phyloP scores from a whole-genome alignment of 352 stramenopile species.

The Thalassiosira livingstoniorum region DNA sequence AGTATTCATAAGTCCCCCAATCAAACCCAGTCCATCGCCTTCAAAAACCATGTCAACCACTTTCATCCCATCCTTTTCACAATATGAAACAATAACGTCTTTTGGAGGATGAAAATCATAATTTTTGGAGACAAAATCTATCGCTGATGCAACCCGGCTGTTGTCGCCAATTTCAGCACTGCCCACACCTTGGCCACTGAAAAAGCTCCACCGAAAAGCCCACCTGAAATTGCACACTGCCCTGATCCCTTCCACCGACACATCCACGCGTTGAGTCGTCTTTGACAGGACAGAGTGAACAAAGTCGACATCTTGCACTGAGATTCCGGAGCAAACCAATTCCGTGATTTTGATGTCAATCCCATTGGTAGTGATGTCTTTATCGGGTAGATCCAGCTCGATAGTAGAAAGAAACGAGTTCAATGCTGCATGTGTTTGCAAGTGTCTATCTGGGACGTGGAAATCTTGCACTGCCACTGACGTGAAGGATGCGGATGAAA shows the following conservation, averaged over 20 bases:
- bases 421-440: too few species aligned
- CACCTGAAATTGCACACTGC: slow-evolving; percentile 68
- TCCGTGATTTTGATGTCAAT: slow-evolving; percentile 64
- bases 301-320: slow-evolving; percentile 62
- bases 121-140: slow-evolving; percentile 57
- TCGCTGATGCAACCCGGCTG: slow-evolving; percentile 25
- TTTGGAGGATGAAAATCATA: slow-evolving; percentile 54
- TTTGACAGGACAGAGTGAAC: slow-evolving; percentile 33
- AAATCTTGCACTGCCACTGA: too few species aligned
- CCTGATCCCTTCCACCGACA: slow-evolving; percentile 55
- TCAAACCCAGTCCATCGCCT: slow-evolving; percentile 55
- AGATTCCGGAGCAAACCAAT: slow-evolving; percentile 59
- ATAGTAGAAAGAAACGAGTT: too few species aligned
- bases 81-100: slow-evolving; percentile 34
- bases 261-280: slow-evolving; percentile 36
- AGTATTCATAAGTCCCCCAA: slow-evolving; percentile 59
- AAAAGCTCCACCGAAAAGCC: slow-evolving; percentile 56
- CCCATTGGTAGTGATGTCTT: slow-evolving; percentile 16
- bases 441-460: too few species aligned
- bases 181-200: slow-evolving; percentile 50
- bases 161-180: slow-evolving; percentile 39
- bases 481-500: too few species aligned
- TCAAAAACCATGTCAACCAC: slow-evolving; percentile 67
- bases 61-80: slow-evolving; percentile 40
- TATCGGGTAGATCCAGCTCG: too few species aligned